phyloP scores from a whole-genome alignment of 1,139 yeast genomes.

The Geotrichum siamense region DNA sequence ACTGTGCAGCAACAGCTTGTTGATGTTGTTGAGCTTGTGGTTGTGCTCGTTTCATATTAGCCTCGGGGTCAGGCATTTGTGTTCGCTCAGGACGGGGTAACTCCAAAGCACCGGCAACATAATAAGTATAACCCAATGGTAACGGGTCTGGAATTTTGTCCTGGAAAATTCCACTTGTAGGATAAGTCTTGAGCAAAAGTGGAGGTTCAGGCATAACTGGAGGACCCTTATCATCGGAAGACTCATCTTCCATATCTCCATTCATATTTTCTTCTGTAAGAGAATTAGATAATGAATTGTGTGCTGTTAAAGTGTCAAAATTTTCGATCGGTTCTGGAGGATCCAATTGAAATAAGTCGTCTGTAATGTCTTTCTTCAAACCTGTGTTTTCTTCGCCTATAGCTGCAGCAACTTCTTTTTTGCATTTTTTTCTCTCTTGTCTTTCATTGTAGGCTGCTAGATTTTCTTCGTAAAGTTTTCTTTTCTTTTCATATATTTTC shows the following conservation, averaged over 20 bases:
- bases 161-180: slow-evolving; percentile 11
- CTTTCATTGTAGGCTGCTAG: slow-evolving; percentile 16
- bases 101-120: slow-evolving; percentile 26
- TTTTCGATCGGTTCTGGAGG: neutral
- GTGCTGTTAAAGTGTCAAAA: slow-evolving; percentile 1
- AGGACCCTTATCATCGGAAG: neutral
- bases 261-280: neutral
- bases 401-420: slow-evolving; percentile 14
- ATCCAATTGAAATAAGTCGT: neutral
- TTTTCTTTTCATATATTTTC: neutral
- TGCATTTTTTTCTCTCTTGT: slow-evolving; percentile 13
- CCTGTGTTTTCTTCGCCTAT: slow-evolving; percentile 16
- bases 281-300: neutral
- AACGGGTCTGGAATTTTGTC: slow-evolving; percentile 12
- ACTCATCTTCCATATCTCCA: no score
- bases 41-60: neutral
- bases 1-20: no score
- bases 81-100: slow-evolving; percentile 21
- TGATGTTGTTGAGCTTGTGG: slow-evolving; percentile 3
- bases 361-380: slow-evolving; percentile 7
- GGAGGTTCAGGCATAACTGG: slow-evolving; percentile 1
- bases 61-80: slow-evolving; percentile 24
- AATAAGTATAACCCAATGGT: slow-evolving; percentile 18
- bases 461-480: slow-evolving; percentile 3
- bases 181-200: slow-evolving; percentile 8